Conservation (phyloP, 1,284 basidiomycete genomes). For the Malassezia sympodialis region DNA sequence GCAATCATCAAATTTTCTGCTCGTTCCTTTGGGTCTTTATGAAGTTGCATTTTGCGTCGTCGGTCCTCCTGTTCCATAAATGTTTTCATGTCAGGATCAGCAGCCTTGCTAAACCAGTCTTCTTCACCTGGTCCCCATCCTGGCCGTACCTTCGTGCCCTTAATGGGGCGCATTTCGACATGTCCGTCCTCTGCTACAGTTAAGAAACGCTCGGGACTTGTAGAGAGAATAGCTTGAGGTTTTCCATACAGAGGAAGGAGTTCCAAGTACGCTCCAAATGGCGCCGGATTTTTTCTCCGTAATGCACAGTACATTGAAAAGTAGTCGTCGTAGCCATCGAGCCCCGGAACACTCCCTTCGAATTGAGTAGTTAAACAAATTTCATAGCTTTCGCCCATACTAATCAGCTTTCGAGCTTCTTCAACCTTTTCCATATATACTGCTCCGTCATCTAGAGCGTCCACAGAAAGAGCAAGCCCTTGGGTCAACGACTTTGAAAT, state of each 20-base stretch:
- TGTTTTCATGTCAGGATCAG: constrained; percentile 19
- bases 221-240: constrained; percentile 54
- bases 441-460: constrained; percentile 21
- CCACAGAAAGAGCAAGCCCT: not conserved
- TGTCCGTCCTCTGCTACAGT: constrained; percentile 63
- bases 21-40: constrained; percentile 75
- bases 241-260: constrained; percentile 34
- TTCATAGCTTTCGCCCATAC: constrained; percentile 86
- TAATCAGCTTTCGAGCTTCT: constrained; percentile 64
- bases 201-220: constrained; percentile 86
- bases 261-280: constrained; percentile 73
- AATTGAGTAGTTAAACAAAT: constrained; percentile 77
- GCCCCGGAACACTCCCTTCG: constrained; percentile 31
- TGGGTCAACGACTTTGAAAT: not conserved
- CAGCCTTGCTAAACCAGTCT: constrained; percentile 11
- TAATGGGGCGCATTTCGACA: constrained; percentile 85
- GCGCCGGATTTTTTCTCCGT: constrained; percentile 70
- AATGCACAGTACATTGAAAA: constrained; percentile 37
- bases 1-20: constrained; percentile 99
- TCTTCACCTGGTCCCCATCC: constrained; percentile 37
- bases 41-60: constrained; percentile 52
- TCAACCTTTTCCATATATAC: constrained; percentile 65
- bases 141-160: constrained; percentile 57
- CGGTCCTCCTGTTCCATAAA: constrained; percentile 45
- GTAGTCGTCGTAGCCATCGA: constrained; percentile 17